These are phyloP conservation scores for Pseudonitzschia pungens DNA, from an alignment of 108 stramenopile species.

Conservation along the genomic window DNA sequence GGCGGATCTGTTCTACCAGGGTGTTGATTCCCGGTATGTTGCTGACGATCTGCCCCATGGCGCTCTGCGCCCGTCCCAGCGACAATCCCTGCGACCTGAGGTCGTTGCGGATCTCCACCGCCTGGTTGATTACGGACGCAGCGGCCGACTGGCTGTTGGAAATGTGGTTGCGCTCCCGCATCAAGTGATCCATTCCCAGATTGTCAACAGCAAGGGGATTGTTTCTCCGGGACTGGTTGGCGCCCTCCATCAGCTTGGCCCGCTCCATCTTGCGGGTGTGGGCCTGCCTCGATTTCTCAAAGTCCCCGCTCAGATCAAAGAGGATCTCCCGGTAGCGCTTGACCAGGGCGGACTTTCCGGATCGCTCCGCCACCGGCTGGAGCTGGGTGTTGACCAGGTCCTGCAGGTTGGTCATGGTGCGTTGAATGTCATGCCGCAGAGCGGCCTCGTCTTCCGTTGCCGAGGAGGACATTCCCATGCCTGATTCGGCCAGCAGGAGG, in stretches of 20 bases:
- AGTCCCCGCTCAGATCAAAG: slow-evolving; percentile 74
- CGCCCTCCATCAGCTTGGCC: slow-evolving; percentile 66
- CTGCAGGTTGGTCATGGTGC: slow-evolving; percentile 56
- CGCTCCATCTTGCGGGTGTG: slow-evolving; percentile 64
- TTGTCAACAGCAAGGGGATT: slow-evolving; percentile 30
- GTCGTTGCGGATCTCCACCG: slow-evolving; percentile 61
- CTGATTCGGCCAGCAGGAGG: slow-evolving; percentile 65
- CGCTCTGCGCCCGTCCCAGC: slow-evolving; percentile 53
- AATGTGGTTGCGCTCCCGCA: slow-evolving; percentile 81
- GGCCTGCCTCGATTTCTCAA: slow-evolving; percentile 59
- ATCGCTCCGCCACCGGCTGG: slow-evolving; percentile 58
- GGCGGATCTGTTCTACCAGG: slow-evolving; percentile 71
- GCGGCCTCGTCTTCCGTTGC: slow-evolving; percentile 61
- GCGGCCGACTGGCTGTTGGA: slow-evolving; percentile 69
- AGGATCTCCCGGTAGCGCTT: slow-evolving; percentile 87
- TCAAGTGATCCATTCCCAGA: slow-evolving; percentile 72
- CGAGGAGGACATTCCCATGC: slow-evolving; percentile 22
- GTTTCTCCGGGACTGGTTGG: slow-evolving; percentile 10
- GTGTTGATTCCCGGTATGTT: slow-evolving; percentile 83
- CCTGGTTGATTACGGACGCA: slow-evolving; percentile 66
- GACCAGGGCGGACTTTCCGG: slow-evolving; percentile 52
- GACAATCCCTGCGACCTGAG: slow-evolving; percentile 63
- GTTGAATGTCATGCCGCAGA: slow-evolving; percentile 72
- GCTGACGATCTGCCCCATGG: slow-evolving; percentile 58
- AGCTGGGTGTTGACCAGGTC: slow-evolving; percentile 73